Conservation (phyloP, 345 rosid species). For the Mangifera indica region DNA sequence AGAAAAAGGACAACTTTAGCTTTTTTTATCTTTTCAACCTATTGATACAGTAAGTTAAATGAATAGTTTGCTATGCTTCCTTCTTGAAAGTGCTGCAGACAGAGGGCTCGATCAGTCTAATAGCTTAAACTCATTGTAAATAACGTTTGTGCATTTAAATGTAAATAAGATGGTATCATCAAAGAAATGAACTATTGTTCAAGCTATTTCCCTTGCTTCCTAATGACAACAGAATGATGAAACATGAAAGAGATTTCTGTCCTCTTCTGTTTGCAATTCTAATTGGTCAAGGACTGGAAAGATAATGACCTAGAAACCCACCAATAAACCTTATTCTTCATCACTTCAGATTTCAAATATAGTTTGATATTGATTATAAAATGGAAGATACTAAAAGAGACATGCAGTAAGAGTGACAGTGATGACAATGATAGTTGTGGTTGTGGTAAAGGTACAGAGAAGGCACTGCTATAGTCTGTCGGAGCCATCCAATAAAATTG, state of each 20-base stretch:
- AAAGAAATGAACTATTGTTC: not conserved
- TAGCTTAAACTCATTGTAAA: not conserved
- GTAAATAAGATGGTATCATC: not conserved
- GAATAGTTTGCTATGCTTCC: not conserved
- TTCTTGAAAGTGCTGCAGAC: not conserved
- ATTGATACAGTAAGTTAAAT: not conserved
- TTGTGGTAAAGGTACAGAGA: no score
- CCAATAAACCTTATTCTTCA: not conserved
- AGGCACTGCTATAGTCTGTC: no score
- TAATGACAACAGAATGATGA: not conserved
- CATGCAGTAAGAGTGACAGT: not conserved
- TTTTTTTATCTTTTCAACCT: conserved; percentile 18
- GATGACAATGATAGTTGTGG: not conserved
- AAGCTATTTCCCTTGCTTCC: not conserved
- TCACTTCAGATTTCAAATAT: not conserved
- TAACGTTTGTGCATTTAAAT: not conserved
- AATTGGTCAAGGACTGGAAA: not conserved
- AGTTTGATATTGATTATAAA: not conserved
- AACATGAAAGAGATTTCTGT: not conserved
- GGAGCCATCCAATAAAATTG: no score
- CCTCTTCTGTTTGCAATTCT: not conserved
- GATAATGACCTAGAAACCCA: no score
- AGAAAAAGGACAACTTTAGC: conserved; percentile 17
- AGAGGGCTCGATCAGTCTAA: not conserved
- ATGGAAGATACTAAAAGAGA: not conserved